A percentile compares a stretch with the other conserved stretches of the same genome.
Conservation (phyloP, 805 yeast species). For the Lipomyces chichibuensis region DNA sequence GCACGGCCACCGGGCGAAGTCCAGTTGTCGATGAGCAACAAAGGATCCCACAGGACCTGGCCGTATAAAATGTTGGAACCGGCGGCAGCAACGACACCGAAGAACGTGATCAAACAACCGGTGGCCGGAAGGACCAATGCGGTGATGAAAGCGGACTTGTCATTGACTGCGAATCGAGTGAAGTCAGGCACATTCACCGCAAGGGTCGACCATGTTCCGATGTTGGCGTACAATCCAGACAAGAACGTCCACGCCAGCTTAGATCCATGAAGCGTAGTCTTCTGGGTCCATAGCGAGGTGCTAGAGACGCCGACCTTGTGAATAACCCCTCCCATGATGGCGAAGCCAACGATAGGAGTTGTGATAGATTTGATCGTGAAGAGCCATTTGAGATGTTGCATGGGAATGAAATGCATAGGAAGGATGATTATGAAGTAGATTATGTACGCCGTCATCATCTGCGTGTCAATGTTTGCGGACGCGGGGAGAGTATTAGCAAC, state of each 20-base stretch:
- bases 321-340: conserved; percentile 75
- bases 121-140: conserved; percentile 23
- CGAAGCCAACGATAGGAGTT: conserved; percentile 82
- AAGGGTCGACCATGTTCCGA: conserved; percentile 43
- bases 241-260: conserved; percentile 58
- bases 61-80: conserved; percentile 32
- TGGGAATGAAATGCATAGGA: conserved; percentile 80
- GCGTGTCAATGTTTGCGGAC: conserved; percentile 40
- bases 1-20: conserved; percentile 31
- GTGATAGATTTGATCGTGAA: conserved; percentile 79
- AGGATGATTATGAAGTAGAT: conserved; percentile 78
- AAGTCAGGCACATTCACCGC: conserved; percentile 55
- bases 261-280: conserved; percentile 26
- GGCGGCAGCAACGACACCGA: conserved; percentile 27
- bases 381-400: conserved; percentile 79
- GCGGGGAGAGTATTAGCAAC: conserved; percentile 47
- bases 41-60: conserved; percentile 28
- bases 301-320: conserved; percentile 68
- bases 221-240: conserved; percentile 57
- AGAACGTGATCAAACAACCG: conserved; percentile 19
- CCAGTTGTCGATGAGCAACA: conserved; percentile 23
- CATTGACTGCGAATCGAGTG: conserved; percentile 52
- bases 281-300: conserved; percentile 7
- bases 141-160: conserved; percentile 13
- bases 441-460: conserved; percentile 74